These are phyloP conservation scores for Zygoascus hellenicus DNA, from an alignment of 1,139 yeast species.

Conservation along the genomic window DNA sequence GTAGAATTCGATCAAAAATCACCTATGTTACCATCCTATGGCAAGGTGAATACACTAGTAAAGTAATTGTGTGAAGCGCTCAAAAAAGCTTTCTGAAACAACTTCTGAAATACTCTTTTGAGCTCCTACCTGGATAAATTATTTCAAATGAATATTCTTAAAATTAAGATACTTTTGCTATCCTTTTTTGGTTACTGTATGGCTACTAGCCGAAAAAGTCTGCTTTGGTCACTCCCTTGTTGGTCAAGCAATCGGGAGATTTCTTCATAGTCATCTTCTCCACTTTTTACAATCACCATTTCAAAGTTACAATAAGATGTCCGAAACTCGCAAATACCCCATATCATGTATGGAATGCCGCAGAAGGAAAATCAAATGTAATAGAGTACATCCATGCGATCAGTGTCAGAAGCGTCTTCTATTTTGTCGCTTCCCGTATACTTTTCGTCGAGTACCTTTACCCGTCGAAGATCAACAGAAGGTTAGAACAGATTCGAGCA, in stretches of 20 bases:
- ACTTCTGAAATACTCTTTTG: too few relatives aligned
- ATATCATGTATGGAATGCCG: conserved; percentile 2
- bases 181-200: too few relatives aligned
- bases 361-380: conserved; percentile 2
- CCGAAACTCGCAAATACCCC: not conserved
- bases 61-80: too few relatives aligned
- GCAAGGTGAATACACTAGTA: too few relatives aligned
- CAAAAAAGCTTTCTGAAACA: too few relatives aligned
- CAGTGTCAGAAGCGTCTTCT: conserved; percentile 1
- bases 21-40: too few relatives aligned
- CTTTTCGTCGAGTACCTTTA: conserved; percentile 5
- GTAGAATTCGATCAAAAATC: too few relatives aligned
- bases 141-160: too few relatives aligned
- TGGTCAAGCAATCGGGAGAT: not conserved
- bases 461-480: not conserved
- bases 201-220: too few relatives aligned
- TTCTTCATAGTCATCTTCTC: not conserved
- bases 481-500: not conserved
- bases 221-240: not conserved
- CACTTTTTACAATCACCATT: not conserved
- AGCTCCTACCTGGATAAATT: too few relatives aligned
- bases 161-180: too few relatives aligned
- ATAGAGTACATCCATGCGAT: conserved; percentile 3
- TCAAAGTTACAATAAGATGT: not conserved
- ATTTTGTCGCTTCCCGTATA: conserved; percentile 5